A percentile compares a stretch with the other conserved stretches of the same genome.
Conservation (phyloP, 306 rosid genomes). For the Quercus aquifolioides region DNA sequence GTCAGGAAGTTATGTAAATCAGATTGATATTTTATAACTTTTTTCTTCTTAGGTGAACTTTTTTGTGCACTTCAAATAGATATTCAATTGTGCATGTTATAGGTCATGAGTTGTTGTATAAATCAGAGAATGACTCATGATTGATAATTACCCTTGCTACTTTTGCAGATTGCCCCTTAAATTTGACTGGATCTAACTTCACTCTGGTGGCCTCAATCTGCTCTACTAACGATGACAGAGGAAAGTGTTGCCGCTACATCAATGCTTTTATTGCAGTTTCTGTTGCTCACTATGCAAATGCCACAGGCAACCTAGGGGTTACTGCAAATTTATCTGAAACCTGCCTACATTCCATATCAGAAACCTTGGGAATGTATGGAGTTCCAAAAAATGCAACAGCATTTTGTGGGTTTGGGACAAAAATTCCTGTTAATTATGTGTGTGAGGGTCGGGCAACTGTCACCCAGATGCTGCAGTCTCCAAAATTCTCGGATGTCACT, state of each 20-base stretch:
- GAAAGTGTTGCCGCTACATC: conserved; percentile 91
- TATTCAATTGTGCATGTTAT: not conserved
- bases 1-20: not conserved
- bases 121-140: conserved; percentile 2
- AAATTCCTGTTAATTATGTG: conserved; percentile 74
- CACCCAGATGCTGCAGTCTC: conserved; percentile 77
- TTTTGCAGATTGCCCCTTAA: conserved; percentile 90
- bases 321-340: conserved; percentile 50
- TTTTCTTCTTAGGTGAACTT: not conserved
- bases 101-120: not conserved
- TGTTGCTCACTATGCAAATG: conserved; percentile 75
- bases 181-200: conserved; percentile 70
- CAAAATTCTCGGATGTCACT: conserved; percentile 61
- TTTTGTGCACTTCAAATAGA: not conserved
- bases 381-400: conserved; percentile 66
- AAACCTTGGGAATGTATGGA: conserved; percentile 69
- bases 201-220: conserved; percentile 78
- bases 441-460: conserved; percentile 83
- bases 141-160: conserved; percentile 18
- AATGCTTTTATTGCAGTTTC: conserved; percentile 84
- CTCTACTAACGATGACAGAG: conserved; percentile 59
- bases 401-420: conserved; percentile 89
- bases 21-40: not conserved
- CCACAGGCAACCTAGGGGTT: conserved; percentile 76
- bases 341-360: conserved; percentile 69